These are phyloP conservation scores for Pezicula carpinea DNA, from an alignment of 2,329 filamentous ascomycete genomes.

Conservation along the genomic window DNA sequence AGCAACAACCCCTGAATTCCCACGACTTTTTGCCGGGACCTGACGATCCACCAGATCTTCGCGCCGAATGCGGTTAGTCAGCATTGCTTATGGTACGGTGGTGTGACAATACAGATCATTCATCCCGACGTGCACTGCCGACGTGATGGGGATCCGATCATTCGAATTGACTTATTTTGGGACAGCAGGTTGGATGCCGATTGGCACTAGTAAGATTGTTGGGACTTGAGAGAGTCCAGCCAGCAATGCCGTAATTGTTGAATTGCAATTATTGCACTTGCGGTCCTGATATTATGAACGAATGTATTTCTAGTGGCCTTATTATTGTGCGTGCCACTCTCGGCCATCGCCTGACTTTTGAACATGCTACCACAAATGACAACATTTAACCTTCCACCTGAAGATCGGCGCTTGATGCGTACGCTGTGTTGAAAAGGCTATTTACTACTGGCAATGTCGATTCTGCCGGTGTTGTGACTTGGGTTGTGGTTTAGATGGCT, in stretches of 20 bases:
- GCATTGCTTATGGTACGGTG: no score
- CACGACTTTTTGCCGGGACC: no score
- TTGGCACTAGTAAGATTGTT: not conserved
- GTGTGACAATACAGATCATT: no score
- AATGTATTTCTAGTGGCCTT: not conserved
- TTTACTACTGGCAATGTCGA: no score
- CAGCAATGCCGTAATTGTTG: not conserved
- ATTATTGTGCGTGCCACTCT: not conserved
- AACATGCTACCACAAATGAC: slow-evolving; percentile 2
- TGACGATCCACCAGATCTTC: no score
- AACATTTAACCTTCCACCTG: not conserved
- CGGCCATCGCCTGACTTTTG: not conserved
- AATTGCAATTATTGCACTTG: not conserved
- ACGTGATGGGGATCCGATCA: not conserved
- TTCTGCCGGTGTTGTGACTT: no score
- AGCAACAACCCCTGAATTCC: no score
- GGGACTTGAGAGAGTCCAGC: not conserved
- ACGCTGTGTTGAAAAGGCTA: not conserved
- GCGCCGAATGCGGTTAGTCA: no score
- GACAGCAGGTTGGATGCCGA: not conserved
- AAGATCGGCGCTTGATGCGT: no score
- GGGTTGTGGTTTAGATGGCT: no score
- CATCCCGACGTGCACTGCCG: no score
- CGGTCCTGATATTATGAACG: not conserved
- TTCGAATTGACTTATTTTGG: not conserved